Evolutionary conservation across 129 eudicot genomes (phyloP).

Genomic region (Artemisia annua): DNA sequence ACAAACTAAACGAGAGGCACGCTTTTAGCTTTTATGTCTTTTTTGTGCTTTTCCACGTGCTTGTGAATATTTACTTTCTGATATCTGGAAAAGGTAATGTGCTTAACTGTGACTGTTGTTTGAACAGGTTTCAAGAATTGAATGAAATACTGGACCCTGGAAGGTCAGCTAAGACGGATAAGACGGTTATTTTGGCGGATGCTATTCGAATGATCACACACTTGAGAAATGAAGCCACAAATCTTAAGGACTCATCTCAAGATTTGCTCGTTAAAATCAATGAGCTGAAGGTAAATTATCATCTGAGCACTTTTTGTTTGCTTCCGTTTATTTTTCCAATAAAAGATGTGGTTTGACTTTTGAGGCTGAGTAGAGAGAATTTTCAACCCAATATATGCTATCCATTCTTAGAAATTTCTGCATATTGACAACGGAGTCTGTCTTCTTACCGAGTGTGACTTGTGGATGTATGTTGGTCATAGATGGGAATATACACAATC

Average conservation of each 20-base stretch:
- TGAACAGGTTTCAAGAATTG: conserved; percentile 71
- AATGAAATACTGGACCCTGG: conserved; percentile 63
- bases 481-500: background rate
- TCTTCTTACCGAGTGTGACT: background rate
- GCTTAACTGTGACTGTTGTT: conserved; percentile 9
- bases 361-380: background rate
- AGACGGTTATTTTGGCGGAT: conserved; percentile 59
- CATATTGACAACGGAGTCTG: background rate
- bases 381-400: background rate
- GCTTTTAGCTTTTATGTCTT: conserved; percentile 12
- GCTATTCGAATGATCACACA: conserved; percentile 63
- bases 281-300: conserved; percentile 60
- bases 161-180: conserved; percentile 67
- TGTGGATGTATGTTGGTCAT: conserved; percentile 4
- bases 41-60: background rate
- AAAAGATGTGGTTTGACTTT: background rate
- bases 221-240: conserved; percentile 61
- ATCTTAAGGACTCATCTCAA: conserved; percentile 49
- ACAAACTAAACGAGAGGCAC: conserved; percentile 66
- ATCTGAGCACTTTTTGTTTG: background rate
- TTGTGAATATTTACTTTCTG: conserved; percentile 5
- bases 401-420: background rate
- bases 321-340: background rate
- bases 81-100: background rate
- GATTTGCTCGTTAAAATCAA: conserved; percentile 52